A percentile compares a stretch with the other conserved stretches of the same genome.
Conservation (phyloP, 2,329 filamentous ascomycete species). For the Elsinoe batatas region DNA sequence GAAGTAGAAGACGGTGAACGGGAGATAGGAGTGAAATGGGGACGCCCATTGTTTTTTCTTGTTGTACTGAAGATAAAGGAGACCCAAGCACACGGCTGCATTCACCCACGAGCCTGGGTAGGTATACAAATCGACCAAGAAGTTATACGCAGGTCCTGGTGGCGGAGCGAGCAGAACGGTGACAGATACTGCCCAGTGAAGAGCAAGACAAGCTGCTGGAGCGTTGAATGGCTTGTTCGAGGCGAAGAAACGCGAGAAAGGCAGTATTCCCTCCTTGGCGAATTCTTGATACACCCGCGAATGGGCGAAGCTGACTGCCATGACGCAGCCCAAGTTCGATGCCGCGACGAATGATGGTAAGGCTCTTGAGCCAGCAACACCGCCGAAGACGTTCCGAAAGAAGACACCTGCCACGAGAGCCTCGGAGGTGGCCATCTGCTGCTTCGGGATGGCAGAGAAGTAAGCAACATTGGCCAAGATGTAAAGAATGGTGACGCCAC, state of each 20-base stretch:
- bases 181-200: conserved; percentile 55
- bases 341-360: conserved; percentile 57
- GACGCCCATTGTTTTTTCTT: conserved; percentile 34
- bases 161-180: conserved; percentile 59
- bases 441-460: conserved; percentile 51
- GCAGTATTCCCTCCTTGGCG: conserved; percentile 56
- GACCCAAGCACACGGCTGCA: neutral
- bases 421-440: conserved; percentile 45
- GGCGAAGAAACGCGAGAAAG: conserved; percentile 53
- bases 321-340: conserved; percentile 58
- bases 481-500: conserved; percentile 50
- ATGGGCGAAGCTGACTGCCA: conserved; percentile 59
- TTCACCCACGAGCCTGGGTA: conserved; percentile 8
- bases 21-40: conserved; percentile 40
- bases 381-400: conserved; percentile 47
- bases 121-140: conserved; percentile 38
- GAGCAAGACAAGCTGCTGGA: conserved; percentile 47
- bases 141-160: conserved; percentile 58
- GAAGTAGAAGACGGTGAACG: conserved; percentile 43
- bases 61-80: conserved; percentile 5
- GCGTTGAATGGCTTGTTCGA: conserved; percentile 56
- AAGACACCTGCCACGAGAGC: conserved; percentile 48
- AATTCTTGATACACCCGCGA: conserved; percentile 57
- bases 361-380: conserved; percentile 43
- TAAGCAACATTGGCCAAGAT: conserved; percentile 43